Percentiles rank a stretch among this genome's conserved stretches.
phyloP scores from a whole-genome alignment of 768 basidiomycete species.

The Crepidotus variabilis region DNA sequence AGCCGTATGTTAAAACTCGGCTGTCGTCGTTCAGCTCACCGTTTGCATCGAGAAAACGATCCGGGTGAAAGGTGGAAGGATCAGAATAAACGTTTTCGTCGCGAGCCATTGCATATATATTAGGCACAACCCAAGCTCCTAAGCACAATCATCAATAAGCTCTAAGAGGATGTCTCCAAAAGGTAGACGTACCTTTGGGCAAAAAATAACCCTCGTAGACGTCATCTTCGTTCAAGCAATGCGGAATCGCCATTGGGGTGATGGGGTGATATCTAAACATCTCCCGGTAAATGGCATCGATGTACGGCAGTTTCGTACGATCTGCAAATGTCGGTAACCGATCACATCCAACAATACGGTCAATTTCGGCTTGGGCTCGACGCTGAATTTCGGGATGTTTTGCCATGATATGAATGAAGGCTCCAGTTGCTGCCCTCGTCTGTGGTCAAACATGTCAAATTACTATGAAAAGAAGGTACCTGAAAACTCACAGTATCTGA shows the following conservation, averaged over 20 bases:
- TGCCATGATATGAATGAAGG: constrained; percentile 27
- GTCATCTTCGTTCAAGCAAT: constrained; percentile 21
- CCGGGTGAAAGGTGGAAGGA: constrained; percentile 37
- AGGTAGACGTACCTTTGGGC: constrained; percentile 12
- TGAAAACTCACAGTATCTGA: constrained; percentile 1
- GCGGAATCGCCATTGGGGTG: constrained; percentile 15
- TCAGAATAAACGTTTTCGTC: constrained; percentile 35
- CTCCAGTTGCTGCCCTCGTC: constrained; percentile 1
- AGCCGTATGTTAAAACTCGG: constrained; percentile 25
- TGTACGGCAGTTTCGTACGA: constrained; percentile 22
- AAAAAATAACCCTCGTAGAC: constrained; percentile 24
- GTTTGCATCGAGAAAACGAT: constrained; percentile 30
- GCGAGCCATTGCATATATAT: constrained; percentile 34
- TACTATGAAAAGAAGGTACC: neutral
- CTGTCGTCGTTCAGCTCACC: constrained; percentile 21
- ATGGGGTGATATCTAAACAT: constrained; percentile 13
- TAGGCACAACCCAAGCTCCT: neutral
- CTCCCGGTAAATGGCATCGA: constrained; percentile 19
- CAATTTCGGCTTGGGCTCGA: constrained; percentile 32
- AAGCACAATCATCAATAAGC: neutral
- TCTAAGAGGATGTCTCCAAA: neutral
- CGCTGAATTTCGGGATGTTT: constrained; percentile 25
- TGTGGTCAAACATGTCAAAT: constrained; percentile 9
- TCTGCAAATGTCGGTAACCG: constrained; percentile 27
- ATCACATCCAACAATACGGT: constrained; percentile 25